Base-by-base conservation (phyloP, 2,329 filamentous ascomycete species). In the Cordyceps pruinosa region DNA sequence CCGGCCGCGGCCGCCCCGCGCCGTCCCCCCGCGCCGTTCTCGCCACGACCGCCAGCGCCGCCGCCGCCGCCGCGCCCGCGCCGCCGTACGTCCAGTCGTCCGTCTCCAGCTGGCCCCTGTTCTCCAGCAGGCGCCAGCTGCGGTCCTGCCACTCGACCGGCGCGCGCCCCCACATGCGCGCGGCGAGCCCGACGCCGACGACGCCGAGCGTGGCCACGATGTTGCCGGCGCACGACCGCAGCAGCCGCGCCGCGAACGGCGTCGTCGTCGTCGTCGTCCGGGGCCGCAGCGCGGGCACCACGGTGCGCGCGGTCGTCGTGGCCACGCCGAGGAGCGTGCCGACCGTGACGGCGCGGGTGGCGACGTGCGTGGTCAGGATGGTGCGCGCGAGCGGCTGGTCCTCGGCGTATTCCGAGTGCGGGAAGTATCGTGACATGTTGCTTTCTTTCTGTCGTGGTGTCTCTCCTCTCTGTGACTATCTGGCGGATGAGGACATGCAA, bases 101-200 rank as follows among this genome's bases (percentile, higher is more conserved):
- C 49, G 74, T 76, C 62, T 80, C 74, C 1, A 80, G 64, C 72
- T 88, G 83, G 0, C 80, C 77, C 41, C 69, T 66, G 61, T 81
- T 86, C 69, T 80, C 80, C 44, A 84, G 62, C 50, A 88, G 65
- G 30, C 84, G 72, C 83, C 84, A 87, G 57, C 77, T 77, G 19
- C 85, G 74, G 65, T 87, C 84, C 64, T 79, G 70, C 84, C 84
- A 87, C 68, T 87, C 83, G 32, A 87, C 81, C 41, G 78, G 73
- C 61, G 82, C 76, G 17, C 75, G 73, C 0, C 79, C 81, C 54
- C 70, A 70, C 83, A 87, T 86, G 2, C 77, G 71, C 0, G 65
- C 72, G 28, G 69, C 66, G 4, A 82, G 70, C 61, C 71, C 76
- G 5, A 77, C 58, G 2, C 70, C 69, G 25, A 78, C 69, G 1